Base-by-base conservation (phyloP, 2,329 filamentous ascomycete genomes). In the Cercospora nicotianae region DNA sequence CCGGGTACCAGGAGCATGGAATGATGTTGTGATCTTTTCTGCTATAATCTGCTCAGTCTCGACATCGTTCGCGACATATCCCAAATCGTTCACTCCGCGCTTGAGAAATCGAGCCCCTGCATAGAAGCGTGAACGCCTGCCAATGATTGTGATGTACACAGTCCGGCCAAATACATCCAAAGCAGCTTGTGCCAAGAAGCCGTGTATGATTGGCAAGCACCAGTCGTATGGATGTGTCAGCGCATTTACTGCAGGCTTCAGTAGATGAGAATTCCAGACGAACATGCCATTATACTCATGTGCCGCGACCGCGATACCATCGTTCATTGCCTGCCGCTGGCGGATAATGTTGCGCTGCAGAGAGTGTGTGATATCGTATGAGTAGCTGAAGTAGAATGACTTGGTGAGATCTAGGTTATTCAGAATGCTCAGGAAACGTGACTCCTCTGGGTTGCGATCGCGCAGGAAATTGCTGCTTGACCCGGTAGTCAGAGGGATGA, bases 41-140 rank as follows among this genome's bases (percentile, higher is more conserved):
- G 94, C 95, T 5, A 99, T 94, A 68, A 99, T 97, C 78, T 99
- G 95, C 80, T 99, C 95, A 0, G 95, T 98, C 80, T 99, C 96
- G 26, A 99, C 95, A 79, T 99, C 96, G 77, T 99, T 99, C 63
- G 95, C 96, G 64, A 99, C 95, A 77, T 96, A 96, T 13, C 95
- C 94, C 77, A 94, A 79, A 78, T 99, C 95, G 75, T 99, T 99
- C 59, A 93, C 91, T 33, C 95, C 95, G 67, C 95, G 89, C 80
- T 99, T 99, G 63, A 99, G 81, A 73, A 97, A 99, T 3, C 95
- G 87, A 42, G 95, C 95, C 30, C 95, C 95, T 2, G 95, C 95
- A 79, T 98, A 99, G 79, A 92, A 93, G 8, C 95, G 88, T 16
- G 95, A 99, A 33, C 95, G 88, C 65, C 95, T 86, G 3, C 95